Conservation (phyloP, 2,329 filamentous ascomycete species). For the Phyllosticta citriasiana region DNA sequence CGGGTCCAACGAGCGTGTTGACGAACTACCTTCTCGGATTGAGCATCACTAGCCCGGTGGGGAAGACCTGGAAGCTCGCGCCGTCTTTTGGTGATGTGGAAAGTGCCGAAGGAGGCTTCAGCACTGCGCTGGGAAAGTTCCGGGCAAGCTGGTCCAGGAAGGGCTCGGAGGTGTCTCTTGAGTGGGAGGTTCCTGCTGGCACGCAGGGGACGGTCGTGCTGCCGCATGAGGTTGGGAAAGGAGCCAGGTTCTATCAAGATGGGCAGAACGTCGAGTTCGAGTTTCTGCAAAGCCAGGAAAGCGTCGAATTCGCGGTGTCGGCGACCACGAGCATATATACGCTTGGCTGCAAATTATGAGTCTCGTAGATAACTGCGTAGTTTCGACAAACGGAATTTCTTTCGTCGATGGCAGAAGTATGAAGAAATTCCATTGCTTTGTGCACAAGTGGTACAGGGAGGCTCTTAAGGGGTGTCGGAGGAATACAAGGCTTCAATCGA, state of each 20-base stretch:
- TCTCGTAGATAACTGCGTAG: neutral
- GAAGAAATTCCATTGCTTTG: too few species aligned
- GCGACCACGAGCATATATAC: neutral
- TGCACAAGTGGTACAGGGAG: too few species aligned
- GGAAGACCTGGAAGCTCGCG: slow-evolving; percentile 33
- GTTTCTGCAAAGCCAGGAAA: neutral
- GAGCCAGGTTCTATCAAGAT: neutral
- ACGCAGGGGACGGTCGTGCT: neutral
- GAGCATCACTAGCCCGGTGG: slow-evolving; percentile 29
- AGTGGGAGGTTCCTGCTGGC: neutral
- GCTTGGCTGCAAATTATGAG: neutral
- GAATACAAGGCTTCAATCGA: too few species aligned
- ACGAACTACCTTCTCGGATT: slow-evolving; percentile 37
- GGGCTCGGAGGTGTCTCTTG: slow-evolving; percentile 12
- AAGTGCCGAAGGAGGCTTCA: slow-evolving; percentile 36
- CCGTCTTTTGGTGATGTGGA: slow-evolving; percentile 37
- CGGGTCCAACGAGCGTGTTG: slow-evolving; percentile 21
- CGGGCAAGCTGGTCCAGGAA: slow-evolving; percentile 22
- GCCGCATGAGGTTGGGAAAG: neutral
- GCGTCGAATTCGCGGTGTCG: neutral
- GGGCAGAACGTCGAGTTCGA: neutral
- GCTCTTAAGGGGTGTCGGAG: too few species aligned
- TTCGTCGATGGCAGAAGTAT: too few species aligned
- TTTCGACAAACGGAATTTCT: neutral
- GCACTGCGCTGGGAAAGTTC: slow-evolving; percentile 36